phyloP scores from a whole-genome alignment of 495 filamentous ascomycete species.

The Aspergillus olivimuriae region DNA sequence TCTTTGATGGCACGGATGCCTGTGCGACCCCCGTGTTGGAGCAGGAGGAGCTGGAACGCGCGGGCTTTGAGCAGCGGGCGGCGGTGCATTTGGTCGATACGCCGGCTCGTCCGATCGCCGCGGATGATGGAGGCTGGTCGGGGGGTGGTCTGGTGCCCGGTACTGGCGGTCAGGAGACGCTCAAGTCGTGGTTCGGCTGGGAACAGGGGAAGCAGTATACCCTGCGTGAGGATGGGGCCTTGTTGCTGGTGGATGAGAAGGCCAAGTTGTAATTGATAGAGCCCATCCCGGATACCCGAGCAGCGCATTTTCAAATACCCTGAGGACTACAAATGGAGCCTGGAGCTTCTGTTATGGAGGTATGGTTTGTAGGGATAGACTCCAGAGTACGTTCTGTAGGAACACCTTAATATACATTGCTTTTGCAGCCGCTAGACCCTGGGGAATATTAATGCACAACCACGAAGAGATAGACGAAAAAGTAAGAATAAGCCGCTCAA shows the following conservation, averaged over 20 bases:
- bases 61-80: constrained; percentile 67
- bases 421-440: no score
- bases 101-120: constrained; percentile 51
- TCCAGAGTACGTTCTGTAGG: no score
- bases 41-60: constrained; percentile 62
- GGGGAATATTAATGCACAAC: no score
- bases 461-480: no score
- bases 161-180: constrained; percentile 60
- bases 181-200: constrained; percentile 78
- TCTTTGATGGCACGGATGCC: constrained; percentile 87
- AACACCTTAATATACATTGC: no score
- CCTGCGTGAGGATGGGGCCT: constrained; percentile 49
- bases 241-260: constrained; percentile 20
- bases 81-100: constrained; percentile 62
- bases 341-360: no score
- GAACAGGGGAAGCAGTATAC: constrained; percentile 61
- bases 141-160: constrained; percentile 56
- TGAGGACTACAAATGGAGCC: no score
- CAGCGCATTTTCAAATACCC: no score
- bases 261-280: constrained; percentile 15
- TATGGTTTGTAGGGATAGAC: no score
- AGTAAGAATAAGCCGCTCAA: no score
- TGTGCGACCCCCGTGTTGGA: constrained; percentile 84
- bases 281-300: no score
- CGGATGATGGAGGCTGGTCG: constrained; percentile 59